phyloP scores from a whole-genome alignment of 768 basidiomycete genomes.

The Boletus bicolor region DNA sequence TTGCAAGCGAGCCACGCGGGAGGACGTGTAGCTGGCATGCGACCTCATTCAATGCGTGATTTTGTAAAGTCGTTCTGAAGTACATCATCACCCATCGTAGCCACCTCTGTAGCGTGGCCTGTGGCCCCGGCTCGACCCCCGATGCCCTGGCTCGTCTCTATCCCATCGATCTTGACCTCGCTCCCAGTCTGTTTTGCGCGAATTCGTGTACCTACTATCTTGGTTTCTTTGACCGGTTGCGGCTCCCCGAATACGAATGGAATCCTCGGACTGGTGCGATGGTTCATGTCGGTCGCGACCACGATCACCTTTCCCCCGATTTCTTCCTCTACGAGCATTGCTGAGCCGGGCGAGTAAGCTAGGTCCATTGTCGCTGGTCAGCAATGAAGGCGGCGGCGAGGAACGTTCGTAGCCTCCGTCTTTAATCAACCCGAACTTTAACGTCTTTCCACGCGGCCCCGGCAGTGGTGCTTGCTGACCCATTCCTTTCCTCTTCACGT shows the following conservation, averaged over 20 bases:
- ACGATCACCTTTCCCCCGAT: slow-evolving; percentile 4
- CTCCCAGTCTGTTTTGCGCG: slow-evolving; percentile 12
- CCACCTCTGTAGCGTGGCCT: slow-evolving; percentile 52
- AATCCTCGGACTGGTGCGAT: slow-evolving; percentile 2
- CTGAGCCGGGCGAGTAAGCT: slow-evolving; percentile 38
- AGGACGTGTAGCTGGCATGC: slow-evolving; percentile 1
- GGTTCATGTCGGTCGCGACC: slow-evolving; percentile 4
- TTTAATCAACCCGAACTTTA: slow-evolving; percentile 37
- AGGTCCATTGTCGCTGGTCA: slow-evolving; percentile 18
- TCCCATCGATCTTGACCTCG: slow-evolving; percentile 20
- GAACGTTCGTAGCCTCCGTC: slow-evolving; percentile 26
- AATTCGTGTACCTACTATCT: slow-evolving; percentile 9
- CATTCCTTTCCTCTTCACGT: slow-evolving; percentile 29
- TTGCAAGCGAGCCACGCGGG: slow-evolving; percentile 9
- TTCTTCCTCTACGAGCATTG: slow-evolving; percentile 8
- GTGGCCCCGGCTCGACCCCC: slow-evolving; percentile 19
- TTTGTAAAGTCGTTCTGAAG: neutral
- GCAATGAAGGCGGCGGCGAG: slow-evolving; percentile 12
- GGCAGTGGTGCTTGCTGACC: slow-evolving; percentile 10
- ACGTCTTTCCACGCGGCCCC: slow-evolving; percentile 29
- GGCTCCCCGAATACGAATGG: slow-evolving; percentile 32
- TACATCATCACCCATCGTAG: slow-evolving; percentile 52
- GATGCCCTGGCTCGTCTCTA: slow-evolving; percentile 21
- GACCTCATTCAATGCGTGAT: neutral
- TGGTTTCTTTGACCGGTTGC: slow-evolving; percentile 18